Conservation (phyloP, 208 protist species). For the Giardia duodenalis region DNA sequence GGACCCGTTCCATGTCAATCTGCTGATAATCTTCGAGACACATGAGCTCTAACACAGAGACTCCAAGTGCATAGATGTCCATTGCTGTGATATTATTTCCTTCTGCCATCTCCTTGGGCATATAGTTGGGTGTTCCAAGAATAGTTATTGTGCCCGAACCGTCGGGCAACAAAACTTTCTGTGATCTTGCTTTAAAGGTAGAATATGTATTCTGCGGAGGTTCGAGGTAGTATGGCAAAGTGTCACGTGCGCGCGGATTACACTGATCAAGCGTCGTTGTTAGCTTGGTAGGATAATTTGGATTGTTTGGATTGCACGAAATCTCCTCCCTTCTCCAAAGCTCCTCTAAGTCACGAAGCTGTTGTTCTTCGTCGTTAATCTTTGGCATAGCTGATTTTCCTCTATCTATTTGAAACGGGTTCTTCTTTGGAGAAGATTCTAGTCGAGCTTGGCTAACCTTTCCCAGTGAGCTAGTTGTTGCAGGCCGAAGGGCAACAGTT, state of each 20-base stretch:
- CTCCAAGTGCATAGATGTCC: constrained; percentile 1
- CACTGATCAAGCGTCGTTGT: neutral
- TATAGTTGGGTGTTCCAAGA: neutral
- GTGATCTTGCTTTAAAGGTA: neutral
- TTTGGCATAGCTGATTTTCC: too few relatives aligned
- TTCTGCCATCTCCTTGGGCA: neutral
- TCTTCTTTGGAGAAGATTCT: neutral
- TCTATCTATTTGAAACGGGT: neutral
- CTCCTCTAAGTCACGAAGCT: neutral
- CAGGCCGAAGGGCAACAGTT: neutral
- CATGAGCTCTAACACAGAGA: neutral
- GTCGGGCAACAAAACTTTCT: neutral
- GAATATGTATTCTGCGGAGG: neutral
- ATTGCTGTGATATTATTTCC: neutral
- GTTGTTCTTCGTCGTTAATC: neutral
- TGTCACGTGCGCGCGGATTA: neutral
- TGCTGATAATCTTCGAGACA: neutral
- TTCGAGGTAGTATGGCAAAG: neutral
- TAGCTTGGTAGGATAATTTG: neutral
- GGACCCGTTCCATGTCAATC: too few relatives aligned
- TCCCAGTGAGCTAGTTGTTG: neutral
- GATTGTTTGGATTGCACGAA: neutral
- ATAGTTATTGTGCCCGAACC: neutral
- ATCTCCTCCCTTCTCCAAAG: neutral
- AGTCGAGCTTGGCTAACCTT: neutral